These are phyloP conservation scores for Nicotiana attenuata DNA, from an alignment of 257 asterid species.

Conservation along the genomic window DNA sequence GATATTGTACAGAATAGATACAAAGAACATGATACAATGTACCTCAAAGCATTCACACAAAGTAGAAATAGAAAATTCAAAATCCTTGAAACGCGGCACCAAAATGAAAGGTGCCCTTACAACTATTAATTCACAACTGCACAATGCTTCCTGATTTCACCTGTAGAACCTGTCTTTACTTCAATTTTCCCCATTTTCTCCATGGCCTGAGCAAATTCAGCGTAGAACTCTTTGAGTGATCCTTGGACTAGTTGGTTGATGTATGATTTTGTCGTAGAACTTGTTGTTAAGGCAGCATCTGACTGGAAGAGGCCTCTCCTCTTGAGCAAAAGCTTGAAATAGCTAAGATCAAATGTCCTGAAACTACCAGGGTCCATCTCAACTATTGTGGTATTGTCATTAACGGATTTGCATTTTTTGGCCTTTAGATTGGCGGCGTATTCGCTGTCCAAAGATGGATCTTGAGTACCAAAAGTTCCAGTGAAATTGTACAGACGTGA, in stretches of 20 bases:
- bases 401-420: slow-evolving; percentile 39
- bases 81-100: not conserved
- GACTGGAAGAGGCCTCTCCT: slow-evolving; percentile 64
- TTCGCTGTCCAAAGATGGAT: too few species aligned
- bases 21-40: too few species aligned
- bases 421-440: not conserved
- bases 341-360: too few species aligned
- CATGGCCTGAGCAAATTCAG: slow-evolving; percentile 54
- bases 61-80: too few species aligned
- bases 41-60: too few species aligned
- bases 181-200: slow-evolving; percentile 59
- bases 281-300: slow-evolving; percentile 49
- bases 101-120: not conserved
- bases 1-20: too few species aligned
- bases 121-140: slow-evolving; percentile 47
- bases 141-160: slow-evolving; percentile 59
- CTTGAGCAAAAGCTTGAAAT: slow-evolving; percentile 17
- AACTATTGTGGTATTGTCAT: slow-evolving; percentile 23
- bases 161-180: slow-evolving; percentile 47
- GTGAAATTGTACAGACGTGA: too few species aligned
- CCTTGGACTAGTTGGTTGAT: slow-evolving; percentile 14
- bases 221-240: slow-evolving; percentile 24
- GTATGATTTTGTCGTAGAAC: slow-evolving; percentile 29
- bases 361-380: too few species aligned
- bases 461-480: too few species aligned